A percentile compares a stretch with the other conserved stretches of the same genome.
These are phyloP conservation scores for Termitomyces sp. DNA, from an alignment of 768 basidiomycete species.

Conservation along the genomic window DNA sequence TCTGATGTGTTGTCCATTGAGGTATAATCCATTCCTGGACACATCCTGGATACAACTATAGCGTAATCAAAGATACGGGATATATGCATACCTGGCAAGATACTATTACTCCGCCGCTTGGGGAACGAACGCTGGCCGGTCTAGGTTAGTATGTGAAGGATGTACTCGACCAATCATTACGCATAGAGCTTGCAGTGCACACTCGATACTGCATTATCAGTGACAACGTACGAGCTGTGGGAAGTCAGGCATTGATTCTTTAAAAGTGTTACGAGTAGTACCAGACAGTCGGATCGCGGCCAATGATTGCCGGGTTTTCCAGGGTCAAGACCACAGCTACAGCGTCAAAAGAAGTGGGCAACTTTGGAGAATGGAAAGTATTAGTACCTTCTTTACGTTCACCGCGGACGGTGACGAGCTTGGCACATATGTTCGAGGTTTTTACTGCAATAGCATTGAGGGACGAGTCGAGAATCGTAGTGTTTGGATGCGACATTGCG, in stretches of 20 bases:
- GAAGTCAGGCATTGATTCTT: background rate
- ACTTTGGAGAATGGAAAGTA: background rate
- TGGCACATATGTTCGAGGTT: constrained; percentile 59
- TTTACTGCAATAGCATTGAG: background rate
- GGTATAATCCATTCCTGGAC: constrained; percentile 68
- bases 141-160: background rate
- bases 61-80: background rate
- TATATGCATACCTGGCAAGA: constrained; percentile 61
- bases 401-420: constrained; percentile 54
- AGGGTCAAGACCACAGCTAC: constrained; percentile 57
- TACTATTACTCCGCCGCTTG: constrained; percentile 66
- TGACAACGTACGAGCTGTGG: constrained; percentile 57
- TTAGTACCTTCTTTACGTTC: constrained; percentile 66
- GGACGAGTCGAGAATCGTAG: background rate
- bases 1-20: constrained; percentile 66
- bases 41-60: constrained; percentile 37
- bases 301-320: constrained; percentile 61
- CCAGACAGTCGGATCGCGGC: constrained; percentile 69
- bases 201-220: constrained; percentile 59
- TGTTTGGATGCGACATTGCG: background rate
- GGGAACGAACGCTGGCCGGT: constrained; percentile 53
- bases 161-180: constrained; percentile 32
- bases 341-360: background rate
- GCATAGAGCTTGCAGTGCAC: constrained; percentile 79
- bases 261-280: constrained; percentile 19